Evolutionary conservation across 2,329 filamentous ascomycete species (phyloP), one percentile per base, ranked within the genome.

Genomic region (Chrysoporthe deuterocubensis): DNA sequence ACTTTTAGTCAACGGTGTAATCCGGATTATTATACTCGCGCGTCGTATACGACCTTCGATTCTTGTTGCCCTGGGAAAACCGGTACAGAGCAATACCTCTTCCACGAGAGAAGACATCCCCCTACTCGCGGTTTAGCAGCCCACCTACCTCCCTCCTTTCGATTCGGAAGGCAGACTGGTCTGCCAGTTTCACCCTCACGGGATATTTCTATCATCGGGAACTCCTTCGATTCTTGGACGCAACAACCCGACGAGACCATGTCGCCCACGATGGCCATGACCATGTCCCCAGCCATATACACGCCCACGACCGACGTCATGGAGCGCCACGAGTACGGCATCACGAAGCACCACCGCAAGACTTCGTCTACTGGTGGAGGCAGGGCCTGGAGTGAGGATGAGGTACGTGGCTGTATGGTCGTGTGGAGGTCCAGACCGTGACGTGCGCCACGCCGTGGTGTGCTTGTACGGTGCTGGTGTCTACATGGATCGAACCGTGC

Each of bases 301-400:
- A 81, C 81, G 52, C 83, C 84, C 40, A 82, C 82, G 32, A 83
- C 83, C 66, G 87, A 89, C 74, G 80, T 79, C 70, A 81, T 86
- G 74, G 83, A 85, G 69, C 84, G 86, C 70, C 86, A 88, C 71
- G 86, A 87, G 26, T 87, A 85, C 73, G 84, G 87, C 65, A 81
- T 90, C 75, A 81, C 82, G 68, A 91, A 92, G 80, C 87, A 84
- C 76, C 87, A 84, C 76, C 86, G 90, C 70, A 92, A 91, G 81
- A 81, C 85, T 70, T 85, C 88, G 32, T 89, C 90, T 69, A 91
- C 90, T 62, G 90, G 91, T 71, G 91, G 92, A 72, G 91, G 92
- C 73, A 86, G 92, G 78, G 92, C 92, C 67, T 95, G 92, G 92
- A 94, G 91, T 71, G 92, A 94, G 77, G 92, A 94, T 78, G 92